Conservation (phyloP, 768 basidiomycete genomes). For the Roridomyces roridus region DNA sequence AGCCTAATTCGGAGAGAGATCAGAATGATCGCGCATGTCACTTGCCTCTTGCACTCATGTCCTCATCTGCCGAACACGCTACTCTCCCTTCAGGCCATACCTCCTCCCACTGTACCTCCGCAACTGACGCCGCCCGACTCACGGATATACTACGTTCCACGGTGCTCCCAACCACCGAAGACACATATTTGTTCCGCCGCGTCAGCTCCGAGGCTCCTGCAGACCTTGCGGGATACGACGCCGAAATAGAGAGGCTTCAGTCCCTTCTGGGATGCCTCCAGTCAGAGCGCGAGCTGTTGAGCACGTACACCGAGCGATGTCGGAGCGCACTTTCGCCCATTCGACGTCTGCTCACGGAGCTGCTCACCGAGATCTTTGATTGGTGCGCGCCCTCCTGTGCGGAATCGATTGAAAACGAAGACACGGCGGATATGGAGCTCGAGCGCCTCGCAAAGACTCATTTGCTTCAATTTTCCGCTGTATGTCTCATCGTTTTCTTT, state of each 20-base stretch:
- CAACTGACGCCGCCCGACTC: no score
- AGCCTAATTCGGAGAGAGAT: no score
- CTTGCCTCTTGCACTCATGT: no score
- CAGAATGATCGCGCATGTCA: no score
- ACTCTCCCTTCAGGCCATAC: no score
- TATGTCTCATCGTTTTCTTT: background rate
- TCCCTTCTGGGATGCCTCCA: background rate
- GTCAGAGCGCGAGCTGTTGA: background rate
- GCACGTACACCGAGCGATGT: background rate
- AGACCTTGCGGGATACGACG: background rate
- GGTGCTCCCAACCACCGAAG: background rate
- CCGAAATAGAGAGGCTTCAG: background rate
- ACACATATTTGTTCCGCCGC: background rate
- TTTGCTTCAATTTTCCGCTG: background rate
- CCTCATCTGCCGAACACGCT: no score
- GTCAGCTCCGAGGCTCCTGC: background rate
- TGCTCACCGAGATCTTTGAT: constrained; percentile 8
- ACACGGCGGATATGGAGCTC: background rate
- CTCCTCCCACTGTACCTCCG: no score
- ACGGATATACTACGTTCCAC: background rate
- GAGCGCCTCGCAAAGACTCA: background rate
- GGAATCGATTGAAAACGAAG: background rate
- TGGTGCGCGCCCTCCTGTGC: background rate
- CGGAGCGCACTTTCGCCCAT: constrained; percentile 2
- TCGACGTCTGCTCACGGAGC: background rate